Evolutionary conservation across 129 eudicot genomes (phyloP), one percentile per base, ranked within the genome.

Genomic region (Helianthus annuus): DNA sequence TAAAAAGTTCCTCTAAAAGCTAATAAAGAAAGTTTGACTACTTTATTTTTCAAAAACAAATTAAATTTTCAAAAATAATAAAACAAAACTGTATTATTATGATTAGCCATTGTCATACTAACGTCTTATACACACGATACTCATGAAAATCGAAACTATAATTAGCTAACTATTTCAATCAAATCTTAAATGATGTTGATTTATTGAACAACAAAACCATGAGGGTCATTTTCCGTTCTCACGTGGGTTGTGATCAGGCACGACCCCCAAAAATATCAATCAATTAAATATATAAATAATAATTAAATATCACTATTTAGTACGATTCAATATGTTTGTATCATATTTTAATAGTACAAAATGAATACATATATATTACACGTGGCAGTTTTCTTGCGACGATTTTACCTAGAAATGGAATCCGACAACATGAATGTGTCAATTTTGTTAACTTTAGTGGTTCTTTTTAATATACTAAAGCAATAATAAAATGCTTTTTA

Each of bases 371-470:
- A 29, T 68, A 68, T 36, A 60, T 32, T 19, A n/a, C 75, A 76
- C 70, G 75, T 76, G 80, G 70, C 34, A 4, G 6, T 68, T 68
- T 59, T 46, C 38, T 51, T 44, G 34, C 14, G 45, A 74, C 8
- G 45, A 61, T 48, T 59, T 76, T 76, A 69, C 64, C 64, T 48
- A 48, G 75, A 58, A 76, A 69, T 76, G 75, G 64, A 59, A 51
- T 68, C 70, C 63, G 70, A 69, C 80, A 76, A 70, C 64, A 49
- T 62, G 70, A 76, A 69, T 76, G 80, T 76, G 62, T 76, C 75
- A 59, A 45, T 46, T 58, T 59, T 34, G 17, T 16, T 1, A 59
- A 76, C 63, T 59, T 68, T 48, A 58, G n/a, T 7, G 68, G 64
- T 59, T 60, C 52, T 24, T 57, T 52, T 15, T 14, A 52, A 14